Conservation (phyloP, 805 yeast species). For the Diddensiella santjacobensis region DNA sequence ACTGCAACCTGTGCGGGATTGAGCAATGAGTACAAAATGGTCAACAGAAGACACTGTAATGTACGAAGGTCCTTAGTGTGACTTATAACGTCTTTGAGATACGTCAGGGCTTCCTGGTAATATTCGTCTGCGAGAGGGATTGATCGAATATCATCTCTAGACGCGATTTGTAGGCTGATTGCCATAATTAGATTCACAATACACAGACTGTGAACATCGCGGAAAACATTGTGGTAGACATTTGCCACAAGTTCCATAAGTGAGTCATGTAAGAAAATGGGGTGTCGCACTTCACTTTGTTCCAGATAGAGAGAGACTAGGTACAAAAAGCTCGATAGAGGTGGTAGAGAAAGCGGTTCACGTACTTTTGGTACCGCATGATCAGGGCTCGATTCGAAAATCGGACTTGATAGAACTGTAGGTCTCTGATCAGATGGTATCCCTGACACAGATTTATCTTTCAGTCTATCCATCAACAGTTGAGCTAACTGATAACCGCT, state of each 20-base stretch:
- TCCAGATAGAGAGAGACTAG: conserved; percentile 12
- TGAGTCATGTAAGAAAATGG: conserved; percentile 10
- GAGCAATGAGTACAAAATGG: conserved; percentile 11
- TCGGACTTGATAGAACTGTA: background rate
- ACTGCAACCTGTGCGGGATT: conserved; percentile 16
- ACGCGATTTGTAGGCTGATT: conserved; percentile 14
- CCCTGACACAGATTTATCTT: conserved; percentile 1
- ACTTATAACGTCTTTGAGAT: conserved; percentile 7
- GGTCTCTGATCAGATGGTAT: background rate
- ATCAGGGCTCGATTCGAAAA: background rate
- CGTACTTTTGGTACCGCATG: background rate
- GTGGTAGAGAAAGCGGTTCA: conserved; percentile 11
- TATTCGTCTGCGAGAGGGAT: conserved; percentile 15
- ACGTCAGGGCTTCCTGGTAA: conserved; percentile 13
- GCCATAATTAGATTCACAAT: conserved; percentile 13
- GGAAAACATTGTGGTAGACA: conserved; percentile 12
- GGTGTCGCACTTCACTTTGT: conserved; percentile 16
- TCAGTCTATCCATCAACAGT: conserved; percentile 10
- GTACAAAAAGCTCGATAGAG: conserved; percentile 11
- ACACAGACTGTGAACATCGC: conserved; percentile 14
- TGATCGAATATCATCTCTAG: conserved; percentile 12
- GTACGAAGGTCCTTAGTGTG: conserved; percentile 13
- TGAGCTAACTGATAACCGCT: conserved; percentile 15
- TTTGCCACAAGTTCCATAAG: conserved; percentile 14
- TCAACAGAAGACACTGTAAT: conserved; percentile 12